Evolutionary conservation across 2,329 filamentous ascomycete species (phyloP).

Genomic region (Monosporascus sp.): DNA sequence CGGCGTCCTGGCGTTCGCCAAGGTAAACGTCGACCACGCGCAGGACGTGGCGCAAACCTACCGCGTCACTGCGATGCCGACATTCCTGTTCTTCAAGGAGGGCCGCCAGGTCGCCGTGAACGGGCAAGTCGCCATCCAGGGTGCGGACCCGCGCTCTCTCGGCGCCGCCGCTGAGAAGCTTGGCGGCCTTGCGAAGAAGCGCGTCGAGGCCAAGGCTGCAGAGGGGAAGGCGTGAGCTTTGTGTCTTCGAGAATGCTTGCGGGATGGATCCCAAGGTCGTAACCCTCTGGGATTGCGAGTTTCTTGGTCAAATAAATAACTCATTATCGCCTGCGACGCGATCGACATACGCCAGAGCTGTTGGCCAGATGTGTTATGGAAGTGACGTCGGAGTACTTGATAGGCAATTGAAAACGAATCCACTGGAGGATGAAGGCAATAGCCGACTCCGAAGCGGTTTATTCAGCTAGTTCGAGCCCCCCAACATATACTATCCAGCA

Average conservation of each 20-base stretch:
- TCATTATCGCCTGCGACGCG: too few species aligned
- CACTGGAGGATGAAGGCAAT: too few species aligned
- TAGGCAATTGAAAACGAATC: too few species aligned
- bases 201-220: conserved; percentile 18
- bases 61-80: conserved; percentile 50
- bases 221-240: neutral
- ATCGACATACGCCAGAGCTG: too few species aligned
- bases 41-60: conserved; percentile 44
- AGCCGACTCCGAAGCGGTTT: too few species aligned
- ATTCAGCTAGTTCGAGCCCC: too few species aligned
- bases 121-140: conserved; percentile 30
- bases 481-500: too few species aligned
- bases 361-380: too few species aligned
- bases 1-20: conserved; percentile 47
- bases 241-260: neutral
- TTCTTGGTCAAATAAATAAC: too few species aligned
- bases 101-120: conserved; percentile 39
- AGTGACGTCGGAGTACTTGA: too few species aligned
- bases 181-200: conserved; percentile 29
- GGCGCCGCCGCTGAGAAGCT: conserved; percentile 31
- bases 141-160: conserved; percentile 28
- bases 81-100: conserved; percentile 55
- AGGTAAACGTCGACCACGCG: conserved; percentile 53
- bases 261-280: neutral
- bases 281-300: too few species aligned